Base-by-base conservation (phyloP, 805 yeast species). In the Barnettozyma siamensis region DNA sequence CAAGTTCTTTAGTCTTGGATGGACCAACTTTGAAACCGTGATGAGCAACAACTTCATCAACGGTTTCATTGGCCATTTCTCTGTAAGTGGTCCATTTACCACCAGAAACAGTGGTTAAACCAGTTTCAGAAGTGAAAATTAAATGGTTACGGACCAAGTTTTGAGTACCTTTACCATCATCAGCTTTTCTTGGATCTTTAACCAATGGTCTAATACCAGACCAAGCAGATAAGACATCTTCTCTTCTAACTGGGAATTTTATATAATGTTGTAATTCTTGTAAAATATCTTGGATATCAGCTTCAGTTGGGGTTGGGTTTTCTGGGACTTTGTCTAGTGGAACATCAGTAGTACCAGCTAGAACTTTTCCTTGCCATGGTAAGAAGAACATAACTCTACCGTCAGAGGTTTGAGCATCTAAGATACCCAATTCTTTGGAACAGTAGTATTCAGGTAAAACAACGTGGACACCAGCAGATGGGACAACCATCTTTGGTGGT, bases 21-120 rank as follows among this genome's bases (percentile, higher is more conserved):
- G 72, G 69, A 43, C 62, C 60, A 37, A 69, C 70, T 31, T 60
- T 49, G 43, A 72, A 66, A 36, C 64, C 54, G 40, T 72, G 69
- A 38, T 67, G 66, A 57, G 76, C 70, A 36, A 86, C 71, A 40
- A 84, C 78, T 51, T 77, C 78, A 62, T 86, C 81, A 35, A 89
- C 80, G 34, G 96, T 86, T 68, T 91, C 96, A 67, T 89, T 81
- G 18, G 97, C 96, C 97, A 89, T 89, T 69, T 88, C 95, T 69
- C 97, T 77, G 71, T 89, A 91, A 29, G 98, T 89, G 40, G 98
- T 89, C 98, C 98, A 89, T 69, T 89, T 89, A 63, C 98, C 98
- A 57, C 97, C 98, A 16, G 95, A 82, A 51, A 89, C 84, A 31
- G 98, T 89, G 31, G 89, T 72, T 52, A 89, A 74, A 20, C 91